Percentiles rank a stretch among this genome's conserved stretches.
These are phyloP conservation scores for Alternaria gaisen DNA, from an alignment of 2,329 filamentous ascomycete species.

Conservation along the genomic window DNA sequence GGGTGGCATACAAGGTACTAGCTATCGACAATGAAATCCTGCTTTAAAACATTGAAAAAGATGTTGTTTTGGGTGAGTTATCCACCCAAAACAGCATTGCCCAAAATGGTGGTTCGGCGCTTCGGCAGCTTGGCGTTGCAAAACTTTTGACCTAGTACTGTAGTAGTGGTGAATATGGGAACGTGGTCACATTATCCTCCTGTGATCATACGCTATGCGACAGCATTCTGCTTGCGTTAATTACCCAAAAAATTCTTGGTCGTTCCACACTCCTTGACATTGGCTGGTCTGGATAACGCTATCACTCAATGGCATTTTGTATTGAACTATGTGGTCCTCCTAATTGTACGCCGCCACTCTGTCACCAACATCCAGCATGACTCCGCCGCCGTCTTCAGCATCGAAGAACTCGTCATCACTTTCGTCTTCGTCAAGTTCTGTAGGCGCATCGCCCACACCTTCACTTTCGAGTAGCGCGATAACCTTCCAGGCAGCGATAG, in stretches of 20 bases:
- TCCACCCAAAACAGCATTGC: no score
- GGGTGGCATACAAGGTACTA: no score
- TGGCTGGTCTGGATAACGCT: background rate
- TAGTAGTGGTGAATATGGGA: background rate
- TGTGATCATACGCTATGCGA: background rate
- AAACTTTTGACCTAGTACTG: no score
- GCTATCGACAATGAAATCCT: no score
- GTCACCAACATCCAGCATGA: conserved; percentile 9
- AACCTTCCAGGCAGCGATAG: conserved; percentile 49
- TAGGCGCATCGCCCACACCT: background rate
- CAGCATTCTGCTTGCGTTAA: background rate
- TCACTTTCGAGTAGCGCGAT: conserved; percentile 31
- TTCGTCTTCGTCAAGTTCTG: conserved; percentile 5
- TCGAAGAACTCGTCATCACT: conserved; percentile 27
- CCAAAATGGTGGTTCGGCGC: no score
- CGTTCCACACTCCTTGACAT: background rate
- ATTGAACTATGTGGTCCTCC: background rate
- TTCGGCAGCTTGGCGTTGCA: no score
- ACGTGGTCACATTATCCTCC: background rate
- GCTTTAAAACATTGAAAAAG: no score
- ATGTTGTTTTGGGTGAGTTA: no score
- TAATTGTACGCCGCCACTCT: background rate
- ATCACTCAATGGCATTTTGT: background rate
- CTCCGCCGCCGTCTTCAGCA: conserved; percentile 24
- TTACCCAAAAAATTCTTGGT: background rate